Evolutionary conservation across 2,329 filamentous ascomycete genomes (phyloP), one percentile per base, ranked within the genome.

Genomic region (Xylariaceae sp.): DNA sequence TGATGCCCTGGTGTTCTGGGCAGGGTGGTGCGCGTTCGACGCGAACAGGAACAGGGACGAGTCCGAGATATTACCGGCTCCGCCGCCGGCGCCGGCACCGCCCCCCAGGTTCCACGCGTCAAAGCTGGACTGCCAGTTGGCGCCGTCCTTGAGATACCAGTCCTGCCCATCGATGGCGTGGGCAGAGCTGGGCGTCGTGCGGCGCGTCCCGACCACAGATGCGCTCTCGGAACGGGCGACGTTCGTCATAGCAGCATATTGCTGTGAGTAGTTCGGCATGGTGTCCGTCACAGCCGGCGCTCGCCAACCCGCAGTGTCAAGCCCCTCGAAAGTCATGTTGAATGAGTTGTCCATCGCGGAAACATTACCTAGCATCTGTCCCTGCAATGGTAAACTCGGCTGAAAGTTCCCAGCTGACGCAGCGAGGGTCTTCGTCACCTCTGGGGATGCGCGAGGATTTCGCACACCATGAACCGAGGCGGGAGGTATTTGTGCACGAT

Each of bases 111-210:
- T 65, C 72, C 72, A 77, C 3, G 61, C 55, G 35, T 73, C 65
- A 45, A 76, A 77, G 39, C 72, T 67, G 35, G 74, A 69, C 37
- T 76, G 70, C 70, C 72, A 75, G 39, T 63, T 70, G 17, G 68
- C 70, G 13, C 72, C 66, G 38, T 77, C 73, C 33, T 65, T 73
- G 14, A 77, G 52, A 44, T 75, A 72, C 69, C 70, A 77, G 24
- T 75, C 69, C 39, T 71, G 66, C 7, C 65, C 65, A 39, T 75
- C 71, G 28, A 75, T 56, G 5, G 57, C 55, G 28, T 61, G 64
- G 5, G 47, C 37, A 3, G 58, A 54, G 11, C 38, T 59, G 5
- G 56, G 51, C 2, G 51, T 46, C 4, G 49, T 36, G 10, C 55
- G 50, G 28, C 52, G 53, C 12, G 52, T 49, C 21, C 31, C 36